Evolutionary conservation across 345 rosid species (phyloP), one percentile per base, ranked within the genome.

Genomic region (Murraya paniculata): DNA sequence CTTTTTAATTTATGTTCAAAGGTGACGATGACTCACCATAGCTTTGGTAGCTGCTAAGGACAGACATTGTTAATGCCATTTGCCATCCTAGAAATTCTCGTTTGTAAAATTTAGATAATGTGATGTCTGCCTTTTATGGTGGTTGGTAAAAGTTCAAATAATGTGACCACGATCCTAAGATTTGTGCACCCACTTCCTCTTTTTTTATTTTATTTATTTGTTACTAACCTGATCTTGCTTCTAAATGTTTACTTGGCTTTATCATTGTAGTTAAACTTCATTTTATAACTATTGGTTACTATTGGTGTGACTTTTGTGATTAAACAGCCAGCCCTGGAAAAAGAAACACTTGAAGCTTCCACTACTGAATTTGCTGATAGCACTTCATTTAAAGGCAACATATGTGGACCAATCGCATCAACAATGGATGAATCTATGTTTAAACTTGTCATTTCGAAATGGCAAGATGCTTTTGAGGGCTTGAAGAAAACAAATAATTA

Each of bases 401-500:
- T 91, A 61, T 96, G 99, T 81, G 97, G 97, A 73, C 99, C 99
- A 22, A 89, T 96, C 84, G 94, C 99, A 76, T 90, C 90, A 84
- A 82, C 99, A 62, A 90, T 94, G 87, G 90, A 92, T 75, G 98
- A 96, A 84, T 87, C 94, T 68, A 92, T 94, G 99, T 94, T 96
- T 84, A 64, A 67, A 71, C 88, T 96, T 69, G 91, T 96, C 80
- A 81, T 89, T 74, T 94, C 97, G 57, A 94, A 85, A 78, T 96
- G 99, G 99, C 93, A 89, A 62, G 60, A 67, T 82, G 92, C 95
- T 68, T 91, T 89, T 88, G 97, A 96, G 69, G 90, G 88, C 80
- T 86, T 92, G 86, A 94, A 96, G 84, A 91, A 94, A 84, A 91
- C 97, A 76, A 89, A 92, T 64, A 90, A 90, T 79, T 90, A 83